Evolutionary conservation across 2,329 filamentous ascomycete species (phyloP).

Genomic region (Epichloe gansuensis): DNA sequence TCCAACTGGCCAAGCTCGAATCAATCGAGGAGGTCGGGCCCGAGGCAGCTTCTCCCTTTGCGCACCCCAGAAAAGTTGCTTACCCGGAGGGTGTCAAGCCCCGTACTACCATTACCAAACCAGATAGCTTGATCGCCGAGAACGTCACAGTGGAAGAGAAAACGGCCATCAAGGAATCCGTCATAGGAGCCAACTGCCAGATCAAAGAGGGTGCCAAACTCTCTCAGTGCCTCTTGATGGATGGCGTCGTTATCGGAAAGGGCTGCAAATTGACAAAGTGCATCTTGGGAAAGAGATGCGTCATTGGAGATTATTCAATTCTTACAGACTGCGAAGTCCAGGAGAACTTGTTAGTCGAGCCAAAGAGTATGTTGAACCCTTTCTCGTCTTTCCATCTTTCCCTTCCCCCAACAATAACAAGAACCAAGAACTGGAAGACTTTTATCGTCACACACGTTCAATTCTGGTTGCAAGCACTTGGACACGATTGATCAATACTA

Average conservation of each 20-base stretch:
- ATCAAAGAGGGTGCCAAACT: slow-evolving; percentile 79
- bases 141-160: slow-evolving; percentile 86
- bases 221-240: slow-evolving; percentile 83
- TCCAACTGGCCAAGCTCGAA: slow-evolving; percentile 77
- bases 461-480: neutral
- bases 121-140: slow-evolving; percentile 72
- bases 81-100: slow-evolving; percentile 71
- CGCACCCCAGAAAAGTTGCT: slow-evolving; percentile 67
- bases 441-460: neutral
- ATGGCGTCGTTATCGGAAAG: slow-evolving; percentile 73
- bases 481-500: neutral
- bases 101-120: slow-evolving; percentile 67
- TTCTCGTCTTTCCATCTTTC: neutral
- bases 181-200: slow-evolving; percentile 77
- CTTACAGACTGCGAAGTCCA: slow-evolving; percentile 87
- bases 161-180: slow-evolving; percentile 80
- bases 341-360: slow-evolving; percentile 74
- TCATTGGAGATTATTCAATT: slow-evolving; percentile 69
- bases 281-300: slow-evolving; percentile 67
- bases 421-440: neutral
- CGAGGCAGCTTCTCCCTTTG: slow-evolving; percentile 53
- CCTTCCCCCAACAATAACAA: neutral
- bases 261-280: slow-evolving; percentile 78
- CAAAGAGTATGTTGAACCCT: slow-evolving; percentile 45
- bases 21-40: slow-evolving; percentile 50